Conservation (phyloP, 2,329 filamentous ascomycete species). For the Hyphodiscus sp. region DNA sequence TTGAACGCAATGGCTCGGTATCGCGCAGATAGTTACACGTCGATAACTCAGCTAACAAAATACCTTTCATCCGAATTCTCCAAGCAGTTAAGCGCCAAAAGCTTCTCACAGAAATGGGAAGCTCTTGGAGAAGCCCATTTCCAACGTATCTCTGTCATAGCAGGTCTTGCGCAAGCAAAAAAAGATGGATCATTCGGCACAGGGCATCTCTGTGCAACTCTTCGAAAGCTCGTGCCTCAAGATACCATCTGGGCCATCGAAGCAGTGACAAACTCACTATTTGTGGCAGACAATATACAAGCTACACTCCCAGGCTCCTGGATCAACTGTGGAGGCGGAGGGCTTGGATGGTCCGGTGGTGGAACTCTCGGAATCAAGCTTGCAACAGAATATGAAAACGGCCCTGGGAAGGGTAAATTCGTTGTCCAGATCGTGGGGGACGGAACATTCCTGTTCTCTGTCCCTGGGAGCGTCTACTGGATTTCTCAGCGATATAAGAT, state of each 20-base stretch:
- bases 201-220: slow-evolving; percentile 38
- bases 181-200: slow-evolving; percentile 50
- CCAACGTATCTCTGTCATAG: slow-evolving; percentile 53
- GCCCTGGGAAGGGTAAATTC: slow-evolving; percentile 47
- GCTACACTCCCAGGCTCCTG: slow-evolving; percentile 62
- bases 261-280: slow-evolving; percentile 64
- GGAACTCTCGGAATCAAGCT: slow-evolving; percentile 71
- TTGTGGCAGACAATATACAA: slow-evolving; percentile 66
- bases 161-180: slow-evolving; percentile 48
- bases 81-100: neutral
- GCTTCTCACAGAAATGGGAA: slow-evolving; percentile 39
- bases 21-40: slow-evolving; percentile 55
- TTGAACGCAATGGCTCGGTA: slow-evolving; percentile 60
- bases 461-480: slow-evolving; percentile 63
- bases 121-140: slow-evolving; percentile 52
- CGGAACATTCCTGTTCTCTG: slow-evolving; percentile 59
- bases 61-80: slow-evolving; percentile 34
- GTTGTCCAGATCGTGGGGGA: slow-evolving; percentile 62
- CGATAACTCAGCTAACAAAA: slow-evolving; percentile 56
- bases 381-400: slow-evolving; percentile 45
- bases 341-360: slow-evolving; percentile 75
- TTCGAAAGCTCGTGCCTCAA: slow-evolving; percentile 49
- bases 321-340: slow-evolving; percentile 77
- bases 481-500: slow-evolving; percentile 60
- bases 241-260: slow-evolving; percentile 74